phyloP scores from a whole-genome alignment of 169 alveolate genomes.

The Cryptosporidium xiaoi region DNA sequence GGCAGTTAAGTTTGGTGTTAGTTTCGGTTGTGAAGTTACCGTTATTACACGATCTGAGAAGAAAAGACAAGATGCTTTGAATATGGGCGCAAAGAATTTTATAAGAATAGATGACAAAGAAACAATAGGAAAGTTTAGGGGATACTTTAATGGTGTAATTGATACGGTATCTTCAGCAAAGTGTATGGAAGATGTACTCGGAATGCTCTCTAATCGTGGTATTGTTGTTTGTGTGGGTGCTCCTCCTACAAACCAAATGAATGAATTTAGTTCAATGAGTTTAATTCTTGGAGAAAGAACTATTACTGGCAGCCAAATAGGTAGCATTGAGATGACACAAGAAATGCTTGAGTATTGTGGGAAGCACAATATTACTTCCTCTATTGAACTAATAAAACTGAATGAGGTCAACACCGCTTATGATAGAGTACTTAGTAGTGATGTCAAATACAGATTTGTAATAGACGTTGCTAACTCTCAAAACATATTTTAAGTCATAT shows the following conservation, averaged over 20 bases:
- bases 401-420: constrained; percentile 52
- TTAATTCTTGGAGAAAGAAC: constrained; percentile 53
- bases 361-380: constrained; percentile 45
- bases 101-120: constrained; percentile 21
- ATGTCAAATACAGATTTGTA: constrained; percentile 70
- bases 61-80: constrained; percentile 44
- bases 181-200: neutral
- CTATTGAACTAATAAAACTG: constrained; percentile 44
- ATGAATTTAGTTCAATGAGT: constrained; percentile 27
- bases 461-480: constrained; percentile 49
- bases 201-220: constrained; percentile 42
- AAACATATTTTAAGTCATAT: neutral
- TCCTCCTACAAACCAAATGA: constrained; percentile 46
- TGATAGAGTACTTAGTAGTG: constrained; percentile 59
- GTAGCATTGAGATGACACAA: constrained; percentile 69
- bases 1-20: constrained; percentile 83
- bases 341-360: constrained; percentile 75
- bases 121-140: constrained; percentile 17
- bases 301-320: constrained; percentile 67
- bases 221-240: constrained; percentile 67
- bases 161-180: constrained; percentile 64
- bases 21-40: constrained; percentile 66
- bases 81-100: constrained; percentile 60
- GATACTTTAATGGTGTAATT: constrained; percentile 55
- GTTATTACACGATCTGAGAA: constrained; percentile 56